Base-by-base conservation (phyloP, 2,329 filamentous ascomycete genomes). In the Colletotrichum scovillei region DNA sequence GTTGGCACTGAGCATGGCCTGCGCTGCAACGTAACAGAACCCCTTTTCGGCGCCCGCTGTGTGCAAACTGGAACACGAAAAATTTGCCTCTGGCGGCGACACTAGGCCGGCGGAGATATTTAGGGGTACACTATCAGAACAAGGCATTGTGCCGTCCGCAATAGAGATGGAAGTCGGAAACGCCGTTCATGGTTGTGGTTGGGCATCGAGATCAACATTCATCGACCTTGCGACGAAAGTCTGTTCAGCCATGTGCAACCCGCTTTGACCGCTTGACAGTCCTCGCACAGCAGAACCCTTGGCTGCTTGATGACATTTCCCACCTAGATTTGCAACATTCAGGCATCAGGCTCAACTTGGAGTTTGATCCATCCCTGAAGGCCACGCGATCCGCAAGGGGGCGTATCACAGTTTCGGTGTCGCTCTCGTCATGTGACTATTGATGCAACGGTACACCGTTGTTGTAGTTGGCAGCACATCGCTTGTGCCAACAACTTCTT, bases 181-280 rank as follows among this genome's bases (percentile, higher is more conserved):
- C 57, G 56, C 67, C 67, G 71, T 64, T 28, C 22, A 19, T 62
- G 26, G 56, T 53, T n/a, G 57, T 24, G 57, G 72, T 74, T 73
- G 69, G 73, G 73, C 73, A 74, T 53, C 65, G 66, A 74, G 73
- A 74, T 74, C 73, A 73, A 52, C 72, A 52, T 26, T 38, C n/a
- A 19, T 24, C 35, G 67, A 66, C 71, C 71, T 53, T 52, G 71
- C 71, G 67, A 66, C 26, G 71, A 73, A 73, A 73, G 71, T 73
- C 16, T 57, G 67, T 71, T 49, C 4, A 24, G 22, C 69, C 69
- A 72, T 74, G 72, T 74, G 63, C 22, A 63, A n/a, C 16, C 4
- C 63, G 72, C 68, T 67, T 63, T 67, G 68, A 59, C 68, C 68
- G 32, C 58, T 63, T 12, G 32, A 71, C 24, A 71, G 52, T 53